phyloP scores from a whole-genome alignment of 306 rosid genomes.

The Ceratonia siliqua region DNA sequence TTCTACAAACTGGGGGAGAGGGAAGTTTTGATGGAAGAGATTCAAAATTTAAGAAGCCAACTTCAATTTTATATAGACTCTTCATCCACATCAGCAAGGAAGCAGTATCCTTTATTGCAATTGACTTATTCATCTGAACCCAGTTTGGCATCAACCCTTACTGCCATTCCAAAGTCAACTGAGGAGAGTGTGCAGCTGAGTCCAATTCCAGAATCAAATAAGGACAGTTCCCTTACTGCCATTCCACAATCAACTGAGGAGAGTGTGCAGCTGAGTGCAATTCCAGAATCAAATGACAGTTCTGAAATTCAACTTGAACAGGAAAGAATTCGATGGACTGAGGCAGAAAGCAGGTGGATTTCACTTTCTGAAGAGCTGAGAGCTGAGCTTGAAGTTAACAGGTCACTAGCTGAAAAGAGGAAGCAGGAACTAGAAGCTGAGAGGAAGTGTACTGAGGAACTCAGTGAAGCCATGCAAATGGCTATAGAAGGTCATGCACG shows the following conservation, averaged over 20 bases:
- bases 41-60: constrained; percentile 91
- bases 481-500: constrained; percentile 94
- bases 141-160: constrained; percentile 51
- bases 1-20: constrained; percentile 84
- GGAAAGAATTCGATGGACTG: constrained; percentile 88
- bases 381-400: constrained; percentile 78
- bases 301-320: constrained; percentile 60
- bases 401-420: constrained; percentile 66
- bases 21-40: constrained; percentile 94
- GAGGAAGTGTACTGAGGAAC: constrained; percentile 81
- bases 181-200: constrained; percentile 51
- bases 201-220: constrained; percentile 52
- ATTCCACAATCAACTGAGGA: constrained; percentile 67
- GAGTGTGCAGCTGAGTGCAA: constrained; percentile 47
- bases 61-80: constrained; percentile 78
- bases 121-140: constrained; percentile 63
- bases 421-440: constrained; percentile 80
- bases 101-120: constrained; percentile 61
- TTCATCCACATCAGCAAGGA: constrained; percentile 57
- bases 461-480: constrained; percentile 81
- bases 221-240: constrained; percentile 51
- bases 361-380: constrained; percentile 84
- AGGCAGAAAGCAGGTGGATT: constrained; percentile 93
- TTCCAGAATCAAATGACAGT: constrained; percentile 52
- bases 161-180: constrained; percentile 62